Evolutionary conservation across 208 protist species (phyloP).

Genomic region (Tritrichomonas foetus): DNA sequence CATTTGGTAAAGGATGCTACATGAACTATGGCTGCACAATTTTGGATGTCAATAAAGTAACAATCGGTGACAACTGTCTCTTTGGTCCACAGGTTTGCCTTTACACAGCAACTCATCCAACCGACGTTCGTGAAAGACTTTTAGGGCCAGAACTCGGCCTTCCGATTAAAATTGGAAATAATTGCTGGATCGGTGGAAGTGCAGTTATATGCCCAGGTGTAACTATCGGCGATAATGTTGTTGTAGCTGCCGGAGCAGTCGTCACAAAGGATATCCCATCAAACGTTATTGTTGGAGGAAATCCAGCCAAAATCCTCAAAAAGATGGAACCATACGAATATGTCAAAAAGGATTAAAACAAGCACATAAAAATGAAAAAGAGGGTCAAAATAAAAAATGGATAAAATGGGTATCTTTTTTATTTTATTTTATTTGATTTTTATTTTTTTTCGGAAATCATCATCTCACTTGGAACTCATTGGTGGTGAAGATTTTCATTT

Average conservation of each 20-base stretch:
- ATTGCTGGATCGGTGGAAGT: constrained; percentile 50
- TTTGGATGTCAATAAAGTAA: constrained; percentile 64
- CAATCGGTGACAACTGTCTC: constrained; percentile 63
- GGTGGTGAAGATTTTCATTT: no score
- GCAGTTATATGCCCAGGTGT: constrained; percentile 64
- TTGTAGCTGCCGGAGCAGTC: constrained; percentile 69
- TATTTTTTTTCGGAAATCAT: no score
- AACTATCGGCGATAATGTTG: constrained; percentile 64
- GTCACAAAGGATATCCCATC: constrained; percentile 69
- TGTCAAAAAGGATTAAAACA: no score
- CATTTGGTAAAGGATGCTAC: constrained; percentile 62
- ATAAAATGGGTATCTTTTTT: no score
- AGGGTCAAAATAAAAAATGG: no score
- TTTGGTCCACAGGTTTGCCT: constrained; percentile 65
- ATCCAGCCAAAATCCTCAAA: constrained; percentile 53
- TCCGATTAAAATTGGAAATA: constrained; percentile 48
- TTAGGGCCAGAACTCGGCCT: constrained; percentile 52
- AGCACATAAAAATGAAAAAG: no score
- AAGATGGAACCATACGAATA: neutral
- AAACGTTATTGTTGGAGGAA: constrained; percentile 68
- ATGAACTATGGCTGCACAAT: constrained; percentile 66
- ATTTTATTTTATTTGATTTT: no score
- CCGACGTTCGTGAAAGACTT: constrained; percentile 53
- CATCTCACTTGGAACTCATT: no score
- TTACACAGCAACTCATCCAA: constrained; percentile 68